Conservation (phyloP, 495 filamentous ascomycete species). For the Neurospora cerealis region DNA sequence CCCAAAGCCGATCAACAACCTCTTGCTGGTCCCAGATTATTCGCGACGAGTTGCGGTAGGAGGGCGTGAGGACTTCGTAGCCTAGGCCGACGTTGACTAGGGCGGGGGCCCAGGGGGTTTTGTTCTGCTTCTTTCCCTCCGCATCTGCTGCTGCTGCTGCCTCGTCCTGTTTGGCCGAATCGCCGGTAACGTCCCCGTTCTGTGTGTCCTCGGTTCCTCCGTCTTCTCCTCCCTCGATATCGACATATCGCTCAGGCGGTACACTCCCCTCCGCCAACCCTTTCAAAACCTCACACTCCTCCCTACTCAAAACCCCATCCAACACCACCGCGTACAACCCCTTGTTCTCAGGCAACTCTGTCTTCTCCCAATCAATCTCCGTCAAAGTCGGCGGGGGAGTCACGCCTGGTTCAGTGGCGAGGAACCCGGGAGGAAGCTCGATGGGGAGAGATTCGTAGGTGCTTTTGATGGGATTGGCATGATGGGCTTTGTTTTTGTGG, state of each 20-base stretch:
- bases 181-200: no score
- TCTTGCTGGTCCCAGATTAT: constrained; percentile 63
- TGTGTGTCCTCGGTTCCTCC: not conserved
- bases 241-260: constrained; percentile 6
- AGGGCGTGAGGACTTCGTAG: constrained; percentile 42
- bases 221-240: not conserved
- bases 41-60: constrained; percentile 58
- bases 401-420: constrained; percentile 13
- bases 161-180: no score
- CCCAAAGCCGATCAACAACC: constrained; percentile 52
- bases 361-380: constrained; percentile 43
- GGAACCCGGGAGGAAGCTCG: constrained; percentile 21
- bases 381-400: constrained; percentile 16
- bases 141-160: no score
- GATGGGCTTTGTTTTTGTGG: not conserved
- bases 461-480: constrained; percentile 10
- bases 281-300: constrained; percentile 51
- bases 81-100: constrained; percentile 62
- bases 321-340: constrained; percentile 50
- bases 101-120: constrained; percentile 45
- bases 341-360: constrained; percentile 44
- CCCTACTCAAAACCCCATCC: constrained; percentile 50
- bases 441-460: constrained; percentile 25
- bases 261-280: constrained; percentile 45
- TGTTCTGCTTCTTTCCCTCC: not conserved